Base-by-base conservation (phyloP, 768 basidiomycete genomes). In the Guyanaporus albipodus region DNA sequence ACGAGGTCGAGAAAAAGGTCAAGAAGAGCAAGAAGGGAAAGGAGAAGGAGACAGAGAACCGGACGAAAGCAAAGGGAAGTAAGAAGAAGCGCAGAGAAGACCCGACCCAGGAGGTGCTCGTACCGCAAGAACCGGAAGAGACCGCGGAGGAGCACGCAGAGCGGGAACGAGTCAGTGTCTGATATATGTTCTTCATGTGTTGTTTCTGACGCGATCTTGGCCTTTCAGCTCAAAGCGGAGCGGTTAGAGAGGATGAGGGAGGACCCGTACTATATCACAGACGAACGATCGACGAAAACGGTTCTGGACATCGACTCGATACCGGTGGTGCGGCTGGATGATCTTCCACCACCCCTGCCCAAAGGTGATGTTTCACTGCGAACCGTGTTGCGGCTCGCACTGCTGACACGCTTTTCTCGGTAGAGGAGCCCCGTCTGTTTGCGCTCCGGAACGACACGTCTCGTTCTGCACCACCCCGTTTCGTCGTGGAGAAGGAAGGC, bases 261-360 rank as follows among this genome's bases (percentile, higher is more conserved):
- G 52, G 92, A 98, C 61, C 93, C 94, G 4, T 96, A 92, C 68
- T 94, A 96, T 66, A 83, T 96, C 53, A 74, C 83, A 31, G 86
- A 89, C 53, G 78, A 80, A 33, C 68, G 63, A 44, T 70, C 78
- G 2, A 60, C 73, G 53, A 71, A 66, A 44, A 44, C 45, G 22
- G 32, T 23, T 3, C 50, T 67, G 8, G 76, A 96, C 59, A 54
- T 96, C n/a, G 92, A 96, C 56, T 79, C 84, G 8, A 97, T 98
- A 66, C 94, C 95, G 1, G 80, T 99, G 19, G 90, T 97, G 24
- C 79, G 73, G 50, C 68, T 98, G 37, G 89, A 95, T 33, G 82
- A 77, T 48, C 75, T 88, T 66, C 83, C 79, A 2, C 67, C 82
- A n/a, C 68, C 67, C 1, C 43, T 68, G 15, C 54, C 57, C 36